Percentiles rank a stretch among this genome's conserved stretches.
Conservation (phyloP, 2,329 filamentous ascomycete species). For the Diaporthe nobilis region DNA sequence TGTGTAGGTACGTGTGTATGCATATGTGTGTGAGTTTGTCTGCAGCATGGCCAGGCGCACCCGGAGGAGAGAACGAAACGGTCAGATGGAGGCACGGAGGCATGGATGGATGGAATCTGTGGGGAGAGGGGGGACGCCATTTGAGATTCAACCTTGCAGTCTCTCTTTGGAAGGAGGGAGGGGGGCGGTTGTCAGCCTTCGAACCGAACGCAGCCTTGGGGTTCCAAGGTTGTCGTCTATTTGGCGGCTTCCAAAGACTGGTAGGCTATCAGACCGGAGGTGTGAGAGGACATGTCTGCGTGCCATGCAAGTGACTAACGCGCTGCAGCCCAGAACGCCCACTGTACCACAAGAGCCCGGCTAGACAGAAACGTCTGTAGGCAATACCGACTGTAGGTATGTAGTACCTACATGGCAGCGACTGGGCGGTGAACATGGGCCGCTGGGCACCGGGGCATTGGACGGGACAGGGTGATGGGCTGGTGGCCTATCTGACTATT, state of each 20-base stretch:
- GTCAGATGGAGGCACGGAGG: not conserved
- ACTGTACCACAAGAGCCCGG: not conserved
- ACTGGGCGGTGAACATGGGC: conserved; percentile 23
- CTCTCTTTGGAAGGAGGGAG: not conserved
- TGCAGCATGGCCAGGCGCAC: conserved; percentile 1
- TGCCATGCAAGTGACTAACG: conserved; percentile 24
- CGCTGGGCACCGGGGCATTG: conserved; percentile 14
- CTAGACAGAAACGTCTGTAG: not conserved
- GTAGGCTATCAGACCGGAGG: conserved; percentile 25
- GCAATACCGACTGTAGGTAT: not conserved
- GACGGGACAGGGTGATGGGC: not conserved
- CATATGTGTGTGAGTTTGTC: not conserved
- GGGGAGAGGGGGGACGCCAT: conserved; percentile 1
- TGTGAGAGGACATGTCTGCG: conserved; percentile 22
- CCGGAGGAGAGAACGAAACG: not conserved
- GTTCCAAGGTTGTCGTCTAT: conserved; percentile 4
- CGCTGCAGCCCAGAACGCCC: conserved; percentile 16
- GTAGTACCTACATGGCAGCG: not conserved
- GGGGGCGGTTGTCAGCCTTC: not conserved
- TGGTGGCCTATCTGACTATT: not conserved
- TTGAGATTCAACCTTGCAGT: conserved; percentile 29
- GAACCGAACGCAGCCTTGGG: conserved; percentile 22
- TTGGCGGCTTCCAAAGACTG: not conserved
- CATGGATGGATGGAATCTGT: not conserved
- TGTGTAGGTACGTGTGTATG: not conserved